phyloP scores from a whole-genome alignment of 495 filamentous ascomycete species.

The Daldinia concentrica region DNA sequence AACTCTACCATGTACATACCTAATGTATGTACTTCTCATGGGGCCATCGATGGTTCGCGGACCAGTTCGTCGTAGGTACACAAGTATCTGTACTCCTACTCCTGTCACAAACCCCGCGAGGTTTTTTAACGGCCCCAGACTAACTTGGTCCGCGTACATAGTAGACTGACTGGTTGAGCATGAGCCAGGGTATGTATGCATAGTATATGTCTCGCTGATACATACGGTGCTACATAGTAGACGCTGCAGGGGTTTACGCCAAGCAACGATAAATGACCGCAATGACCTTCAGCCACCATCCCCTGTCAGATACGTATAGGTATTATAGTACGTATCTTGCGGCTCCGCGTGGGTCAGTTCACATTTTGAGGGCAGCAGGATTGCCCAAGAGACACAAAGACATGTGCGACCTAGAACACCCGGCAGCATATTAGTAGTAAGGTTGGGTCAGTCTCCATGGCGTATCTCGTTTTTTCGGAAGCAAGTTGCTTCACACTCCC shows the following conservation, averaged over 20 bases:
- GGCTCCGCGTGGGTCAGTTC: conserved; percentile 37
- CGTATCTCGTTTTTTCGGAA: conserved; percentile 29
- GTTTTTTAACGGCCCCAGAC: not conserved
- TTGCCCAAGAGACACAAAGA: conserved; percentile 17
- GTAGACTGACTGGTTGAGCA: not conserved
- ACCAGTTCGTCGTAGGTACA: conserved; percentile 7
- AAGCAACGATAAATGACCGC: conserved; percentile 30
- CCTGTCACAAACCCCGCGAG: conserved; percentile 1
- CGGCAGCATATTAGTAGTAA: conserved; percentile 40
- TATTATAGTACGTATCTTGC: conserved; percentile 20
- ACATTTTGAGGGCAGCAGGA: conserved; percentile 28
- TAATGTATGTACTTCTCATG: not conserved
- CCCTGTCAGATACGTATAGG: not conserved
- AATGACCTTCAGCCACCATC: conserved; percentile 35
- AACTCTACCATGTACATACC: not conserved
- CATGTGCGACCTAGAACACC: conserved; percentile 20
- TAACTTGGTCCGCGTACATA: not conserved
- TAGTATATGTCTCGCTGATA: conserved; percentile 9
- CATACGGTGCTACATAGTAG: conserved; percentile 12
- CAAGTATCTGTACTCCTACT: not conserved
- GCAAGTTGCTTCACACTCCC: conserved; percentile 38
- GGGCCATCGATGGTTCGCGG: conserved; percentile 36
- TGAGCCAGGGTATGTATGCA: conserved; percentile 15
- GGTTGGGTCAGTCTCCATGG: conserved; percentile 36
- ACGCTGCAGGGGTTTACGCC: conserved; percentile 26